Evolutionary conservation across 768 basidiomycete species (phyloP).

Genomic region (Obba rivulosa): DNA sequence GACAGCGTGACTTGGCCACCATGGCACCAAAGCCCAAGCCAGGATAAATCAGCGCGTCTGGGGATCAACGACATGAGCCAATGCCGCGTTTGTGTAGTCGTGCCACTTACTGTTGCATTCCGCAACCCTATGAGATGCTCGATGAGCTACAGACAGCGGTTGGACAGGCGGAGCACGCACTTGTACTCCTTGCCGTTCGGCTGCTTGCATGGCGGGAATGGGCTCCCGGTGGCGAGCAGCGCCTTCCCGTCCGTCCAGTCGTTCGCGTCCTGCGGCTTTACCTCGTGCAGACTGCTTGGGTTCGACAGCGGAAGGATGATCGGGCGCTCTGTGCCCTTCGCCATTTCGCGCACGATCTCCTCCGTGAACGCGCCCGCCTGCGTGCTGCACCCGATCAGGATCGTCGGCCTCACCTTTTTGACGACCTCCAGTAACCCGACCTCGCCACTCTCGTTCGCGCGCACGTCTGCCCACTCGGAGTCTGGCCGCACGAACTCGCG

Average conservation of each 20-base stretch:
- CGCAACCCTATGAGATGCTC: conserved; percentile 52
- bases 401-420: conserved; percentile 67
- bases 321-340: conserved; percentile 61
- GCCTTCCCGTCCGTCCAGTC: conserved; percentile 82
- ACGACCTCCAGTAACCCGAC: conserved; percentile 64
- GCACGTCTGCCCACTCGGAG: conserved; percentile 45
- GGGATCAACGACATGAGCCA: too few species aligned
- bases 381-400: conserved; percentile 82
- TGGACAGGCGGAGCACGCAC: conserved; percentile 33
- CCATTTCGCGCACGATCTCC: conserved; percentile 65
- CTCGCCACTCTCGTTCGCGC: conserved; percentile 32
- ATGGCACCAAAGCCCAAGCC: conserved; percentile 82
- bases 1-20: conserved; percentile 49
- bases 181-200: conserved; percentile 59
- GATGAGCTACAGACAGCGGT: neutral
- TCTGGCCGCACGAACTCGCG: conserved; percentile 53
- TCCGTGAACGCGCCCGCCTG: conserved; percentile 71
- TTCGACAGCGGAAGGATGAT: conserved; percentile 84
- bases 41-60: conserved; percentile 77
- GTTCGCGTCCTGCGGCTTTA: conserved; percentile 61
- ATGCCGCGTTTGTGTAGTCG: neutral
- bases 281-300: conserved; percentile 73
- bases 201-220: conserved; percentile 70
- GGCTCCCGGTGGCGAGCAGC: conserved; percentile 78
- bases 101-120: conserved; percentile 58